phyloP scores from a whole-genome alignment of 768 basidiomycete species.

The Pseudohyphozyma bogoriensis region DNA sequence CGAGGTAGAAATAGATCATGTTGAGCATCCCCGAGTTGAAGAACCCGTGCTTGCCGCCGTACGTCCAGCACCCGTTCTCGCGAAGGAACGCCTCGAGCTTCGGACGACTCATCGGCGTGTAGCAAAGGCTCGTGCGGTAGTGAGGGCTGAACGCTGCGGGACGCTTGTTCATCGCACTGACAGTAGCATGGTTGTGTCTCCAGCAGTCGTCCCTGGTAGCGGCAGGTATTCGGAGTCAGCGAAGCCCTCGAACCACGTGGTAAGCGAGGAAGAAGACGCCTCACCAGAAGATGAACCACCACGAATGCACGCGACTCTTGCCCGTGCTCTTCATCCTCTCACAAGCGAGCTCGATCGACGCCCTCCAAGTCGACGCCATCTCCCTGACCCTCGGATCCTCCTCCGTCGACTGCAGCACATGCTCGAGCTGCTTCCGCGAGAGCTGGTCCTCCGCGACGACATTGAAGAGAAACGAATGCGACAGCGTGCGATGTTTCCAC shows the following conservation, averaged over 20 bases:
- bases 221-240: not conserved
- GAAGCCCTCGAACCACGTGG: not conserved
- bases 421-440: conserved; percentile 41
- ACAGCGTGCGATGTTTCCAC: conserved; percentile 49
- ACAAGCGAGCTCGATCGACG: conserved; percentile 47
- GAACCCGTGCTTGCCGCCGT: conserved; percentile 38
- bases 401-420: conserved; percentile 43
- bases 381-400: conserved; percentile 49
- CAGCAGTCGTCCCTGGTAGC: conserved; percentile 65
- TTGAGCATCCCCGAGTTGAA: conserved; percentile 46
- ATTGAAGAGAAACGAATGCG: conserved; percentile 53
- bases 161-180: conserved; percentile 45
- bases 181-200: conserved; percentile 53
- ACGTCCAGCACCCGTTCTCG: conserved; percentile 52
- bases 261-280: conserved; percentile 37
- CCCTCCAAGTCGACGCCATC: conserved; percentile 45
- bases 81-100: conserved; percentile 54
- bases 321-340: conserved; percentile 49
- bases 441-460: conserved; percentile 51
- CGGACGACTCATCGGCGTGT: conserved; percentile 51
- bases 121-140: conserved; percentile 56
- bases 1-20: conserved; percentile 47
- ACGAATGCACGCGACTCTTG: conserved; percentile 46
- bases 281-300: conserved; percentile 74
- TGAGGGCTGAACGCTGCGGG: conserved; percentile 59